phyloP scores from a whole-genome alignment of 257 asterid species.

The Scutellaria galericulata region DNA sequence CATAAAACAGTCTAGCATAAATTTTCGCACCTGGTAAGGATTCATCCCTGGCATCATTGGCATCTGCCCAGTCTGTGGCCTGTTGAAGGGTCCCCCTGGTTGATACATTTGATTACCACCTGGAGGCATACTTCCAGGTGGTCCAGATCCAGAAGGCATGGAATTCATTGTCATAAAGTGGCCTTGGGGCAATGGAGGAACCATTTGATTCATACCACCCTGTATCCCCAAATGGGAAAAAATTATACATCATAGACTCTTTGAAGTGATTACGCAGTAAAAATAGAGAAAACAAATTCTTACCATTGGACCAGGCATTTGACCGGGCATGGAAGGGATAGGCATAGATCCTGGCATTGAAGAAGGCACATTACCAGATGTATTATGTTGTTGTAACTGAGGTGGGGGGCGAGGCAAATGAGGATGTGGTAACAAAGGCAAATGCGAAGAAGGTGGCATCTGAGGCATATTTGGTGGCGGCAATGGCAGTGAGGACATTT shows the following conservation, averaged over 20 bases:
- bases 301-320: conserved; percentile 75
- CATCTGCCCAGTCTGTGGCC: conserved; percentile 84
- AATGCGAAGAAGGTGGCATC: conserved; percentile 70
- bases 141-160: conserved; percentile 76
- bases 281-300: conserved; percentile 21
- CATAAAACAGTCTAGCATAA: neutral
- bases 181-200: conserved; percentile 76
- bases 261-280: conserved; percentile 24
- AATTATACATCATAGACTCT: conserved; percentile 30
- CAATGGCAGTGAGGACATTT: conserved; percentile 63
- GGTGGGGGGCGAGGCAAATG: conserved; percentile 84
- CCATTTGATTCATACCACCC: conserved; percentile 88
- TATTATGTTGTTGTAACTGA: conserved; percentile 65
- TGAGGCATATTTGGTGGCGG: conserved; percentile 71
- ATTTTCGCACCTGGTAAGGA: conserved; percentile 75
- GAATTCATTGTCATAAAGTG: conserved; percentile 80
- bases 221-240: conserved; percentile 57
- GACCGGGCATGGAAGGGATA: conserved; percentile 54
- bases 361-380: conserved; percentile 59
- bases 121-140: conserved; percentile 68
- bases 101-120: conserved; percentile 86
- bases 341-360: conserved; percentile 71
- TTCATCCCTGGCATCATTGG: conserved; percentile 91
- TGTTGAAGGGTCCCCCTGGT: conserved; percentile 77
- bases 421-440: conserved; percentile 76